Percentiles rank a stretch among this genome's conserved stretches.
These are phyloP conservation scores for Erythrophleum ivorense DNA, from an alignment of 331 rosid genomes.

Conservation along the genomic window DNA sequence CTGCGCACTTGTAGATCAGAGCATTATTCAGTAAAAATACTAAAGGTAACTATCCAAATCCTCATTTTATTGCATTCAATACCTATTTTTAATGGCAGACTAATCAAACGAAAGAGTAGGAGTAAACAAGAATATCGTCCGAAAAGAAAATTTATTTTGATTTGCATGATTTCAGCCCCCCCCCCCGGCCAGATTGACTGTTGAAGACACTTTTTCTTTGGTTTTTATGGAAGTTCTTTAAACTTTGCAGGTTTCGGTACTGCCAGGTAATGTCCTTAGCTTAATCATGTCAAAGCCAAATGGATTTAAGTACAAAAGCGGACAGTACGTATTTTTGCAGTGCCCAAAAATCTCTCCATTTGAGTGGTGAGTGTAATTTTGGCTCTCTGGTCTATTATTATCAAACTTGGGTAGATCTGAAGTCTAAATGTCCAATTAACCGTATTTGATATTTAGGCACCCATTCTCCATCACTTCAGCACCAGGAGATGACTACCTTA, in stretches of 20 bases:
- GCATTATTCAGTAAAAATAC: conserved; percentile 74
- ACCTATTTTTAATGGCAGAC: not conserved
- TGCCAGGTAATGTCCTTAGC: conserved; percentile 89
- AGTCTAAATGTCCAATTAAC: conserved; percentile 9
- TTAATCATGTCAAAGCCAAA: conserved; percentile 78
- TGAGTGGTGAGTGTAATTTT: conserved; percentile 68
- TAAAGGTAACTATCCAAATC: conserved; percentile 57
- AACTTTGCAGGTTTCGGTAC: conserved; percentile 63
- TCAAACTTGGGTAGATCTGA: not conserved
- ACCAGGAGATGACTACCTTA: conserved; percentile 79
- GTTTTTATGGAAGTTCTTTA: not conserved
- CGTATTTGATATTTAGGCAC: conserved; percentile 61
- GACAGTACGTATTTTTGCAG: conserved; percentile 87
- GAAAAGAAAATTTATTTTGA: not conserved
- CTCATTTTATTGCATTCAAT: not conserved
- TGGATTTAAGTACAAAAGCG: conserved; percentile 88
- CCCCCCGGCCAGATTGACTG: not conserved
- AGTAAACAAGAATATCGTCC: not conserved
- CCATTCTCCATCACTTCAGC: conserved; percentile 97
- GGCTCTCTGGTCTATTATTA: not conserved
- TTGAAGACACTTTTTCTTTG: not conserved
- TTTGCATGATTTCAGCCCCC: not conserved
- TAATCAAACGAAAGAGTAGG: not conserved
- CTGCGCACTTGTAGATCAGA: conserved; percentile 76
- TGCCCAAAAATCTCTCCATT: conserved; percentile 85